These are phyloP conservation scores for Akanthomyces dipterigenus DNA, from an alignment of 2,329 filamentous ascomycete genomes.

Conservation along the genomic window DNA sequence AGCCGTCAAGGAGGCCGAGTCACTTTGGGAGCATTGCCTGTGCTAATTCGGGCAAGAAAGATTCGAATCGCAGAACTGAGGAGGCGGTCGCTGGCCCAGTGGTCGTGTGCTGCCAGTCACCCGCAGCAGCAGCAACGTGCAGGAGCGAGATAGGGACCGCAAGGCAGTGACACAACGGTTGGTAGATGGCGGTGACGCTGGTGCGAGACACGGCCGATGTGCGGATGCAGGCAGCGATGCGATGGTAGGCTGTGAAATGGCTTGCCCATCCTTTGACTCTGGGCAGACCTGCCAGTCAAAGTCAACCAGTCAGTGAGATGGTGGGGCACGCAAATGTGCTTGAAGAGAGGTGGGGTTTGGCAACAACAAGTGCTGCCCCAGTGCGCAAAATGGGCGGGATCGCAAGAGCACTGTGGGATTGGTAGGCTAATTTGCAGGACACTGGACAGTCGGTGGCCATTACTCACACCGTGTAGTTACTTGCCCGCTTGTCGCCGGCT, in stretches of 20 bases:
- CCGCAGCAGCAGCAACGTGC: constrained; percentile 3
- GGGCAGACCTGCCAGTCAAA: neutral
- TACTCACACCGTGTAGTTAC: neutral
- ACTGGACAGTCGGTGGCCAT: neutral
- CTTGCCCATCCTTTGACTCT: constrained; percentile 1
- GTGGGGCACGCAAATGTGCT: constrained; percentile 9
- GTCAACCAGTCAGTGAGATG: neutral
- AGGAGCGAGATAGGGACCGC: neutral
- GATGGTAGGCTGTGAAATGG: neutral
- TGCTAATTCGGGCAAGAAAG: neutral
- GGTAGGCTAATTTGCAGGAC: no score
- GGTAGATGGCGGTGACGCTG: constrained; percentile 8
- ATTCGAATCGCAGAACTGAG: neutral
- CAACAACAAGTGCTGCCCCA: neutral
- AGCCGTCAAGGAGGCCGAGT: neutral
- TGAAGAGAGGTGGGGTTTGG: neutral
- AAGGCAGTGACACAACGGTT: neutral
- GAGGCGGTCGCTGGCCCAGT: neutral
- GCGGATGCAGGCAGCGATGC: constrained; percentile 7
- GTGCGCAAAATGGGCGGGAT: neutral
- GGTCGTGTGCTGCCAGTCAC: constrained; percentile 6
- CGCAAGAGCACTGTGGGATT: neutral
- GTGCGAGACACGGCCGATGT: constrained; percentile 7
- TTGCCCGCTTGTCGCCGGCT: neutral
- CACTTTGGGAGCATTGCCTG: neutral